phyloP scores from a whole-genome alignment of 352 stramenopile species.

The Poterioochromonas sp. region DNA sequence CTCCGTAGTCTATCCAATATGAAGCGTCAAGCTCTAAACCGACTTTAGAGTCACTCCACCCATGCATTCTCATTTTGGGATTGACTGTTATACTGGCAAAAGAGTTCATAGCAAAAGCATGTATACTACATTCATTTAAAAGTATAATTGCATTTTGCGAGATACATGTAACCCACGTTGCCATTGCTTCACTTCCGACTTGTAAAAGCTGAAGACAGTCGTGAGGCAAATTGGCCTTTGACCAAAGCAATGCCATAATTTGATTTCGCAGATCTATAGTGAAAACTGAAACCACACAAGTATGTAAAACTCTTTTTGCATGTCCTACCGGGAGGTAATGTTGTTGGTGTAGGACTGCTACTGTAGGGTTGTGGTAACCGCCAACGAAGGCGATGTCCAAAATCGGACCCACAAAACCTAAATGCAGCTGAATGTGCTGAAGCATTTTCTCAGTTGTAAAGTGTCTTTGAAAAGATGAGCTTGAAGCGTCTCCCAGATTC shows the following conservation, averaged over 20 bases:
- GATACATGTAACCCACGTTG: not conserved
- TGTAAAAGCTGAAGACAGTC: not conserved
- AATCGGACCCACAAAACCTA: not conserved
- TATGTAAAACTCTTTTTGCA: not conserved
- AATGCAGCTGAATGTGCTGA: not conserved
- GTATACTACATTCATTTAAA: not conserved
- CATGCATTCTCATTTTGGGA: not conserved
- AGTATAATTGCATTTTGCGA: not conserved
- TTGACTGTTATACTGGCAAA: slow-evolving; percentile 4
- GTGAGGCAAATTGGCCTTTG: not conserved
- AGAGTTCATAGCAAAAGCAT: not conserved
- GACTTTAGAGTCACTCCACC: not conserved
- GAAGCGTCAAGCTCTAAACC: not conserved
- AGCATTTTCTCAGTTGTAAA: not conserved
- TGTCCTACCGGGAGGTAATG: not conserved
- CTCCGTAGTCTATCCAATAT: not conserved
- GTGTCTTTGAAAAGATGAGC: not conserved
- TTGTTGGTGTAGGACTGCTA: not conserved
- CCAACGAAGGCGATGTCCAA: not conserved
- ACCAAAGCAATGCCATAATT: not conserved
- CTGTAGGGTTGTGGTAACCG: not conserved
- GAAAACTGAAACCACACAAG: not conserved
- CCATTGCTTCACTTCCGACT: not conserved
- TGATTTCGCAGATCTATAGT: not conserved
- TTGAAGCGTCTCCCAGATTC: not conserved